Conservation (phyloP, 768 basidiomycete species). For the Pulveroboletus sp. region DNA sequence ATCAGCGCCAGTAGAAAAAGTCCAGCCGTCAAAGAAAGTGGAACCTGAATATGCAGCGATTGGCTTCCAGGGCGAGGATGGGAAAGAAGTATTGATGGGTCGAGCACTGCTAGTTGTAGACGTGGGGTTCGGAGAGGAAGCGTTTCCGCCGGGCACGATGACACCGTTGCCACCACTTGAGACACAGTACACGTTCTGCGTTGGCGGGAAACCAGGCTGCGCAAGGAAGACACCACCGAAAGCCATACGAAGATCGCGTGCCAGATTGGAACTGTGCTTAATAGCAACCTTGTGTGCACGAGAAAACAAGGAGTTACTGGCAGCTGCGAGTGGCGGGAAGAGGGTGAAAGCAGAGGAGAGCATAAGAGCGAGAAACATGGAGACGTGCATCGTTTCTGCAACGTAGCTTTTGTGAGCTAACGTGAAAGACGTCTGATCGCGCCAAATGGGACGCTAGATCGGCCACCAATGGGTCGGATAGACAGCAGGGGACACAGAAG, state of each 20-base stretch:
- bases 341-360: slow-evolving; percentile 28
- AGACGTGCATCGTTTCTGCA: slow-evolving; percentile 22
- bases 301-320: slow-evolving; percentile 32
- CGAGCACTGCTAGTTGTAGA: slow-evolving; percentile 19
- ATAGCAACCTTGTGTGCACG: slow-evolving; percentile 51
- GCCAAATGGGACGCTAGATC: background rate
- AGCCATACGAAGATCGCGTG: slow-evolving; percentile 64
- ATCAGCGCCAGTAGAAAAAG: slow-evolving; percentile 64
- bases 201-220: slow-evolving; percentile 30
- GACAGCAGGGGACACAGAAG: background rate
- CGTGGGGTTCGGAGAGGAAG: slow-evolving; percentile 24
- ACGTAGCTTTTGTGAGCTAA: background rate
- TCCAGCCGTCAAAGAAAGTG: slow-evolving; percentile 79
- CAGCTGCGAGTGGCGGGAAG: slow-evolving; percentile 20
- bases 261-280: slow-evolving; percentile 55
- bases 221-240: slow-evolving; percentile 51
- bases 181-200: slow-evolving; percentile 36
- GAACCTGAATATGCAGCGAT: slow-evolving; percentile 56
- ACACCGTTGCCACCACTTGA: slow-evolving; percentile 18
- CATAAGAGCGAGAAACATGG: slow-evolving; percentile 28
- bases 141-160: slow-evolving; percentile 15
- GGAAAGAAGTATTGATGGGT: slow-evolving; percentile 18
- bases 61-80: slow-evolving; percentile 56
- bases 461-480: background rate
- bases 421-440: background rate